phyloP scores from a whole-genome alignment of 176 grass and related monocot genomes.

The Pharus latifolius region DNA sequence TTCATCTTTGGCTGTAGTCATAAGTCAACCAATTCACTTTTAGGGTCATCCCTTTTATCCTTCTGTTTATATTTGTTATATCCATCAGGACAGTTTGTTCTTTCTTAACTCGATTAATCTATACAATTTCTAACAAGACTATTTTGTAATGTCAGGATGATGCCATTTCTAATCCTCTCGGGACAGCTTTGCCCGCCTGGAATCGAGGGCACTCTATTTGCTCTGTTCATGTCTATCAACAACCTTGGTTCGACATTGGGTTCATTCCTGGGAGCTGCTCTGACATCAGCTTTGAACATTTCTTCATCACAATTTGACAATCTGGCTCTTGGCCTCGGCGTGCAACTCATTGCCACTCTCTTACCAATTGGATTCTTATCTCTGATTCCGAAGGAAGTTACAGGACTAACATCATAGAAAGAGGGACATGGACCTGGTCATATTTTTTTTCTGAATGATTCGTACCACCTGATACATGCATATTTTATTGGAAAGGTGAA shows the following conservation, averaged over 20 bases:
- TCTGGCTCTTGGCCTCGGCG: slow-evolving; percentile 27
- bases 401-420: slow-evolving; percentile 37
- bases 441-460: slow-evolving; percentile 13
- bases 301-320: slow-evolving; percentile 51
- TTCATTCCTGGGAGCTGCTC: slow-evolving; percentile 61
- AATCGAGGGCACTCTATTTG: slow-evolving; percentile 73
- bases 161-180: slow-evolving; percentile 69
- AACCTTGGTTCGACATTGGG: slow-evolving; percentile 61
- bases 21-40: neutral
- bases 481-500: slow-evolving; percentile 17
- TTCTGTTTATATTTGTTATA: neutral
- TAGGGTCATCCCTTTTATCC: neutral
- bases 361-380: slow-evolving; percentile 49
- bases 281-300: slow-evolving; percentile 43
- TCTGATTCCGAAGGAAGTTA: slow-evolving; percentile 66
- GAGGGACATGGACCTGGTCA: neutral
- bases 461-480: neutral
- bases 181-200: slow-evolving; percentile 76
- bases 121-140: slow-evolving; percentile 15
- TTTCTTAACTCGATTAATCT: too few relatives aligned
- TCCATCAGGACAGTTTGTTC: too few relatives aligned
- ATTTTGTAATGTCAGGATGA: slow-evolving; percentile 45
- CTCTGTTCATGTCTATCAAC: slow-evolving; percentile 79
- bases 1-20: too few relatives aligned
- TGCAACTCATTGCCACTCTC: slow-evolving; percentile 46